Base-by-base conservation (phyloP, 2,329 filamentous ascomycete species). In the Diplodia seriata region DNA sequence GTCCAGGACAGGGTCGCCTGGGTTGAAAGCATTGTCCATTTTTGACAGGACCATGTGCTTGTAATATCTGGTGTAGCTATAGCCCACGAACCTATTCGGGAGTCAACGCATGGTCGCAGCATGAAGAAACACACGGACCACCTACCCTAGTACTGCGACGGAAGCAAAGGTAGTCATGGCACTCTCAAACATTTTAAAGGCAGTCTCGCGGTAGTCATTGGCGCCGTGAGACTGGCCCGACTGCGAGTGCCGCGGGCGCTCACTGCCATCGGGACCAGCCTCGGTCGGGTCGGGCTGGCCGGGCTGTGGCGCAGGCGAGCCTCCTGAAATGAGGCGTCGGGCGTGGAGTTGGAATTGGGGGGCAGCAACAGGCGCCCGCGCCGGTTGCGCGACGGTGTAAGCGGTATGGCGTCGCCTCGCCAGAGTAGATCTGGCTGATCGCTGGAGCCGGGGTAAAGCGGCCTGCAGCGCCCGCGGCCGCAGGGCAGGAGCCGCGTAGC, bases 31-130 rank as follows among this genome's bases (percentile, higher is more conserved):
- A 73, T 91, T 90, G 72, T 91, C 88, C 85, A 99, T 98, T 81
- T 99, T 99, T 71, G 89, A 82, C n/a, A 98, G 83, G 33, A 98
- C 93, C 67, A 97, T 81, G 79, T 90, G 86, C 81, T 99, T 99
- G 86, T 99, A 98, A 76, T 84, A 83, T 47, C 76, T 72, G 43
- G 77, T 83, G 73, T 83, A 83, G 50, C 77, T 81, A 73, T 83
- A 84, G 33, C 82, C 81, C 43, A 83, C 77, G 36, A 78, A 72
- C 15, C 70, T 71, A 29, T 47, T 38, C 6, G 54, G 40, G 26
- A 40, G 36, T 59, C 15, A 57, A 51, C 31, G 11, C 9, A 31
- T 11, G 26, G 43, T 31, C 15, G 56, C 33, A 31, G 8, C 15
- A 20, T 8, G 36, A 57, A 40, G 18, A 11, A 50, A 47, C 43